Percentiles rank a stretch among this genome's conserved stretches.
Evolutionary conservation across 805 yeast genomes (phyloP).

Genomic region (Citeromyces matritensis): DNA sequence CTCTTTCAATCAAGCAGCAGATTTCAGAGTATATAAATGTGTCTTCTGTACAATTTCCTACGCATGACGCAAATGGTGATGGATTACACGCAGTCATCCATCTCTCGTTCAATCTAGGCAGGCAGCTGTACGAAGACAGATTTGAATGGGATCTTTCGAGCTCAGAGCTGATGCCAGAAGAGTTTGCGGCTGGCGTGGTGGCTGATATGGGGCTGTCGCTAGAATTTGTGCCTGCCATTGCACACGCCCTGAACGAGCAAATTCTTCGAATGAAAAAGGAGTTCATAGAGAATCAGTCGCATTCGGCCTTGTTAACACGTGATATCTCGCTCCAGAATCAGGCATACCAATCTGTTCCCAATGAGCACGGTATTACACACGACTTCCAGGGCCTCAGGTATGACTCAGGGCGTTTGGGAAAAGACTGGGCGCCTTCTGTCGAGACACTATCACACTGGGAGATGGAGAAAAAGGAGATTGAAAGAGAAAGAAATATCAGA

Average conservation of each 20-base stretch:
- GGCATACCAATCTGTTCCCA: slow-evolving; percentile 13
- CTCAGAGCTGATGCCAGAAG: slow-evolving; percentile 54
- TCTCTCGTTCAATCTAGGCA: slow-evolving; percentile 69
- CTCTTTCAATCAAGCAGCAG: slow-evolving; percentile 64
- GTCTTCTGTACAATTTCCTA: slow-evolving; percentile 52
- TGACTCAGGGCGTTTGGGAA: slow-evolving; percentile 68
- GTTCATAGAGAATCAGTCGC: slow-evolving; percentile 41
- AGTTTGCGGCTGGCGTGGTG: slow-evolving; percentile 70
- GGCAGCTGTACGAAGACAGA: slow-evolving; percentile 76
- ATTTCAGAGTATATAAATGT: slow-evolving; percentile 59
- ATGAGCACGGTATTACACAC: slow-evolving; percentile 4
- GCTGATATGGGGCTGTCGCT: slow-evolving; percentile 70
- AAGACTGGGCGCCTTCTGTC: slow-evolving; percentile 76
- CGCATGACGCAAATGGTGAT: slow-evolving; percentile 28
- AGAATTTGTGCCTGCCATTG: slow-evolving; percentile 82
- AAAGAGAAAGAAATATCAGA: slow-evolving; percentile 81
- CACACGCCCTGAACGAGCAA: slow-evolving; percentile 76
- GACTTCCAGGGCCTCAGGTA: slow-evolving; percentile 36
- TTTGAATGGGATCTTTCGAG: slow-evolving; percentile 82
- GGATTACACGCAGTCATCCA: slow-evolving; percentile 61
- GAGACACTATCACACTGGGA: slow-evolving; percentile 85
- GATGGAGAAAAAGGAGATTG: slow-evolving; percentile 88
- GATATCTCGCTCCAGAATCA: slow-evolving; percentile 17
- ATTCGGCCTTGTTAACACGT: slow-evolving; percentile 16
- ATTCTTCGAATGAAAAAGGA: slow-evolving; percentile 68